A percentile compares a stretch with the other conserved stretches of the same genome.
Evolutionary conservation across 495 filamentous ascomycete genomes (phyloP).

Genomic region (Glonium stellatum): DNA sequence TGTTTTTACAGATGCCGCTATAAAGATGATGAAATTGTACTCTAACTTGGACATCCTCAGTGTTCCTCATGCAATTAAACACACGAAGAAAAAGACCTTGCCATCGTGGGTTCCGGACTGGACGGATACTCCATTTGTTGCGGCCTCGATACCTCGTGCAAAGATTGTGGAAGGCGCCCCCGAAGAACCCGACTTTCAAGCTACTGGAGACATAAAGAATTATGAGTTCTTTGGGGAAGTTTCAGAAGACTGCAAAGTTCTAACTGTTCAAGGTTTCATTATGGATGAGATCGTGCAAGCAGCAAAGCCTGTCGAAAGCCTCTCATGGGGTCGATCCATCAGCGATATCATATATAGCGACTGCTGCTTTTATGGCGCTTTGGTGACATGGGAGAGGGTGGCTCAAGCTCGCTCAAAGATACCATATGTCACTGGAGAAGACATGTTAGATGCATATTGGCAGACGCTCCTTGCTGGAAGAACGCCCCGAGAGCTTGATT

Average conservation of each 20-base stretch:
- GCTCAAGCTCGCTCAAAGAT: neutral
- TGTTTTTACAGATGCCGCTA: constrained; percentile 1
- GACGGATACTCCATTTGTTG: neutral
- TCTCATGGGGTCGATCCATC: neutral
- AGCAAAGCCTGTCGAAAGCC: neutral
- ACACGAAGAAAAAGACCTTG: neutral
- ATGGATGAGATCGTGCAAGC: neutral
- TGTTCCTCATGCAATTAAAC: neutral
- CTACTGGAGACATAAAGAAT: neutral
- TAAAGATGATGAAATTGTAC: constrained; percentile 1
- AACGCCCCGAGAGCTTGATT: neutral
- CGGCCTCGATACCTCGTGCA: neutral
- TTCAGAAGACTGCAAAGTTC: neutral
- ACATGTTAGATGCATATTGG: neutral
- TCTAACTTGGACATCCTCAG: constrained; percentile 1
- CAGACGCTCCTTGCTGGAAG: neutral
- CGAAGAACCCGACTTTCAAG: neutral
- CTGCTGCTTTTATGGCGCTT: neutral
- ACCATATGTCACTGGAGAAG: neutral
- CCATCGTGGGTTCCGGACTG: constrained; percentile 1
- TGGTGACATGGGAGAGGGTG: neutral
- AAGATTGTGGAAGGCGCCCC: neutral
- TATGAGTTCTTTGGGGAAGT: neutral
- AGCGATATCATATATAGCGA: neutral
- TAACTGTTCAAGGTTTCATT: neutral